Base-by-base conservation (phyloP, 345 rosid genomes). In the Arabis hirsuta region DNA sequence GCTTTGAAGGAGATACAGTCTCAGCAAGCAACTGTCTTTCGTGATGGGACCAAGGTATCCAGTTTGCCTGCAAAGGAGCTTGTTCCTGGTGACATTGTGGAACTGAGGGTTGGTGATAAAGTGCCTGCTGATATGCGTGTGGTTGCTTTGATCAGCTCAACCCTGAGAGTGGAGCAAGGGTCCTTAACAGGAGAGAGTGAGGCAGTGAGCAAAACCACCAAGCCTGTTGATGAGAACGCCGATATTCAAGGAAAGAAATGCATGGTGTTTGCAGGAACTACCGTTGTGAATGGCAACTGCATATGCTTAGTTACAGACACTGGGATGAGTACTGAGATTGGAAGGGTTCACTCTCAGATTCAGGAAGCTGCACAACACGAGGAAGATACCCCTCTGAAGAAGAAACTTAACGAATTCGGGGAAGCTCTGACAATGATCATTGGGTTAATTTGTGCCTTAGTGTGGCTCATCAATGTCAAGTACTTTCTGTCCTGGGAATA, bases 111-210 rank as follows among this genome's bases (percentile, higher is more conserved):
- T 41, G 98, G 98, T 57, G 96, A 93, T 77, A 93, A 93, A 78
- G 91, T 87, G 19, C 92, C 98, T 66, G 96, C 98, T 0, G 96
- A 93, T 84, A 89, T 90, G 98, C 81, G 96, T 60, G 80, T 84
- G 22, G 13, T 87, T 75, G 76, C 72, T 58, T 76, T 85, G 78
- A 76, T 84, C 65, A 90, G 96, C 84, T 93, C 98, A 3, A 91
- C 97, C 0, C 55, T 90, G 24, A 85, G 97, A 73, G 48, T 88
- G 38, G 98, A 91, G 83, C 95, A 93, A 85, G 81, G 97, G 4
- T 95, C 99, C 0, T 81, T 95, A 76, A 91, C 97, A 0, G 99
- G 99, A 62, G 98, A 93, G 86, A 86, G 92, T 61, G 97, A 90
- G 70, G 94, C 98, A 1, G 88, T 93, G 71, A 87, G 86, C 66